Percentiles rank a stretch among this genome's conserved stretches.
Evolutionary conservation across 1,139 yeast genomes (phyloP).

Genomic region (Blastobotrys proliferans): DNA sequence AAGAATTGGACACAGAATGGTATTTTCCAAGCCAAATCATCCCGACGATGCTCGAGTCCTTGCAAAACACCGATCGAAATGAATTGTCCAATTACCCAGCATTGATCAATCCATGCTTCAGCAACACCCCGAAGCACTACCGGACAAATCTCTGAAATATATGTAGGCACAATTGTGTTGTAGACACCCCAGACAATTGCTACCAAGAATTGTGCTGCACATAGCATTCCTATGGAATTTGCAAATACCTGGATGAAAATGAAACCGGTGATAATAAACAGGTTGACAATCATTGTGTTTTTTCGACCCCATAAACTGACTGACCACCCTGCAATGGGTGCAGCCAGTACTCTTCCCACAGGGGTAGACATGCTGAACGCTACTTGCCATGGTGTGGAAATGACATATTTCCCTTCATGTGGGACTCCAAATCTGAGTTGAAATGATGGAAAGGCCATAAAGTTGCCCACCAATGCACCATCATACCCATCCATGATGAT

Average conservation of each 20-base stretch:
- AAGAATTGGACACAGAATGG: constrained; percentile 57
- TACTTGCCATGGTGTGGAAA: constrained; percentile 44
- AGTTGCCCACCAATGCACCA: constrained; percentile 35
- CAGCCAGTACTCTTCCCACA: constrained; percentile 29
- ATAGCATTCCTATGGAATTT: constrained; percentile 34
- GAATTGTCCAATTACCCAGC: constrained; percentile 44
- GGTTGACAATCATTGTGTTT: constrained; percentile 39
- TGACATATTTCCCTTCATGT: constrained; percentile 32
- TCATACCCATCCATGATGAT: constrained; percentile 50
- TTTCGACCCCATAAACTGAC: constrained; percentile 47
- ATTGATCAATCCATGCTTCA: constrained; percentile 33
- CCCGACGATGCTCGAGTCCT: not conserved
- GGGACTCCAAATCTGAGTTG: constrained; percentile 5
- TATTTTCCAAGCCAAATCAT: constrained; percentile 37
- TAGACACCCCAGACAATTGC: constrained; percentile 48
- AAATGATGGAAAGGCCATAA: constrained; percentile 31
- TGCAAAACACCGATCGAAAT: constrained; percentile 20
- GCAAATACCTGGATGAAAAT: constrained; percentile 45
- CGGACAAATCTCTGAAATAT: constrained; percentile 49
- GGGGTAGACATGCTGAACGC: constrained; percentile 40
- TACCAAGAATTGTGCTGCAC: constrained; percentile 41
- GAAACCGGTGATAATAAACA: constrained; percentile 25
- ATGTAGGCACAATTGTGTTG: constrained; percentile 42
- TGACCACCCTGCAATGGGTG: constrained; percentile 14
- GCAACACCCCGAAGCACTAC: constrained; percentile 39